Base-by-base conservation (phyloP, 331 rosid genomes). In the Erythrophleum ivorense region DNA sequence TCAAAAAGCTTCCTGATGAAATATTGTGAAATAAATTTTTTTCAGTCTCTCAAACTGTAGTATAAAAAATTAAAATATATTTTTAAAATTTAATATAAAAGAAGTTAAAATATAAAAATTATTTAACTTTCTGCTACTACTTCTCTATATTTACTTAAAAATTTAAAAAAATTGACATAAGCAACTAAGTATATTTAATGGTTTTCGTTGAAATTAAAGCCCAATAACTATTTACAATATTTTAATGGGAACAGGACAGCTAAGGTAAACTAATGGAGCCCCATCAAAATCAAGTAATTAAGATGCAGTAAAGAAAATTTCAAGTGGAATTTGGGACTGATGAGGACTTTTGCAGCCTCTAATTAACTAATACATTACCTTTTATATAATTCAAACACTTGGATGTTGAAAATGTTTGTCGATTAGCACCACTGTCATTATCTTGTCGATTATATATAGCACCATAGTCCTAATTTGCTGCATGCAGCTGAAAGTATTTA, bases 291-390 rank as follows among this genome's bases (percentile, higher is more conserved):
- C 6, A 65, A 65, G 24, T 45, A 34, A 64, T 14, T 11, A 8
- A 5, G 13, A 15, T 12, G 69, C 1, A 19, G 24, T 66, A 21
- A 66, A 24, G 18, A 34, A 31, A 15, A 65, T 65, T 65, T 14
- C 49, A 18, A 38, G 21, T 66, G 72, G 72, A 40, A 66, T 16
- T 40, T 66, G 33, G 31, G 15, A 66, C 50, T 5, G 50, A 53
- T 16, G 8, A 53, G 24, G 48, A 65, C 71, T 45, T 64, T 15
- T 36, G 71, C 4, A 19, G 43, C 41, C 68, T n/a, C 34, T 7
- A 59, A 60, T 33, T 46, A 66, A 66, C 72, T 66, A 66, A 66
- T 38, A 40, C 31, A 40, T 38, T 38, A 66, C 71, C 29, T 64
- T 66, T 18, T 38, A 66, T 66, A 21, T 9, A 18, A 65, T 65